Evolutionary conservation across 2,329 filamentous ascomycete species (phyloP).

Genomic region (Cordyceps cicadae): DNA sequence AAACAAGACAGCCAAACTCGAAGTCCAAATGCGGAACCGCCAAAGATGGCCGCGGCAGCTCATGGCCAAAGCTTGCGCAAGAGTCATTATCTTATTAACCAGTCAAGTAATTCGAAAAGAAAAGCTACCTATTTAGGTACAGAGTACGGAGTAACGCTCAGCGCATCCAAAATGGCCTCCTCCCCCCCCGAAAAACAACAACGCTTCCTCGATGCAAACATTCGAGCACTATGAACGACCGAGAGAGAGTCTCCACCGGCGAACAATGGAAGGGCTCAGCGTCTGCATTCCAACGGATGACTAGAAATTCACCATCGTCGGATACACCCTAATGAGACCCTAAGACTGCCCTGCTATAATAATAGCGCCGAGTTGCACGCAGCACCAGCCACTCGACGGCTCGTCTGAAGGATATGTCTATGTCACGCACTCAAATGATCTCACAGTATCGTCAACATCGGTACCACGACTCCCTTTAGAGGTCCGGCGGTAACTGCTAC

Average conservation of each 20-base stretch:
- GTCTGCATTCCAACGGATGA: background rate
- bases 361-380: background rate
- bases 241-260: background rate
- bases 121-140: too few relatives aligned
- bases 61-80: background rate
- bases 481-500: background rate
- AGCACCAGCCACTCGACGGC: background rate
- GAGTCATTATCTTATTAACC: background rate
- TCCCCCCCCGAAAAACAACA: too few relatives aligned
- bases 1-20: background rate
- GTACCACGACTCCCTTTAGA: background rate
- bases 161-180: too few relatives aligned
- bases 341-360: background rate
- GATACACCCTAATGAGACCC: background rate
- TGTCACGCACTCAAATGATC: background rate
- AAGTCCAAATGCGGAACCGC: background rate
- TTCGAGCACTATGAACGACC: background rate
- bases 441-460: background rate
- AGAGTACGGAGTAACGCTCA: too few relatives aligned
- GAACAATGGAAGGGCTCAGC: background rate
- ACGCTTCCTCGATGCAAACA: background rate
- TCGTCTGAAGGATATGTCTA: background rate
- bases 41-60: background rate
- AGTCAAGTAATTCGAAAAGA: too few relatives aligned
- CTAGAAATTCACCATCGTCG: background rate